Percentiles rank a stretch among this genome's conserved stretches.
phyloP scores from a whole-genome alignment of 441 rosid species.

The Bocquillonia castaneifolia region DNA sequence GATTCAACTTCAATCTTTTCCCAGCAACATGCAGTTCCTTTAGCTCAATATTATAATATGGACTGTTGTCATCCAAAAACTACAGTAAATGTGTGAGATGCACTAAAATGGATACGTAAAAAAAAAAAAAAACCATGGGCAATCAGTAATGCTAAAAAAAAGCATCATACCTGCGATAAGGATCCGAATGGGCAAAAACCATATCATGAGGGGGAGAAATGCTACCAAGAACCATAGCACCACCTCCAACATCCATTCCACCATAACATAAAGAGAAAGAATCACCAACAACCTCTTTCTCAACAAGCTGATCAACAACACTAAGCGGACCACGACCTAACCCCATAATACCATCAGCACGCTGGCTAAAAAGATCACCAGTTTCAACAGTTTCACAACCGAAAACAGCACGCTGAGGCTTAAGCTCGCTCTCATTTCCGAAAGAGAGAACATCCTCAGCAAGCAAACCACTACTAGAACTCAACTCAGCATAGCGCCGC shows the following conservation, averaged over 20 bases:
- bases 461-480: slow-evolving; percentile 87
- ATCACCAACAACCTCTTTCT: slow-evolving; percentile 63
- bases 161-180: slow-evolving; percentile 40
- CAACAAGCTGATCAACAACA: slow-evolving; percentile 79
- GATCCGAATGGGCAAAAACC: slow-evolving; percentile 61
- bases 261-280: slow-evolving; percentile 91
- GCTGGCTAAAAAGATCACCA: slow-evolving; percentile 85
- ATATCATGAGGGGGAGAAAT: slow-evolving; percentile 60
- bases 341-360: slow-evolving; percentile 93
- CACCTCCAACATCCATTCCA: slow-evolving; percentile 93
- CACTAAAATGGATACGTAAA: slow-evolving; percentile 18
- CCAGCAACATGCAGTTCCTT: slow-evolving; percentile 86
- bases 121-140: neutral
- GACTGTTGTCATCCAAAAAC: slow-evolving; percentile 47
- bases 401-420: slow-evolving; percentile 73
- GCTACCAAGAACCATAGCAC: slow-evolving; percentile 89
- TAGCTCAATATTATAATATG: slow-evolving; percentile 90
- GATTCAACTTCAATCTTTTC: slow-evolving; percentile 57
- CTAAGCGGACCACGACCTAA: slow-evolving; percentile 86
- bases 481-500: slow-evolving; percentile 88
- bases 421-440: slow-evolving; percentile 67
- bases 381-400: slow-evolving; percentile 88
- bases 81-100: slow-evolving; percentile 31
- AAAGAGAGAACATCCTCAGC: slow-evolving; percentile 79
- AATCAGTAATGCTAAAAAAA: neutral